Evolutionary conservation across 1,284 basidiomycete genomes (phyloP).

Genomic region (Fomitopsis betulina): DNA sequence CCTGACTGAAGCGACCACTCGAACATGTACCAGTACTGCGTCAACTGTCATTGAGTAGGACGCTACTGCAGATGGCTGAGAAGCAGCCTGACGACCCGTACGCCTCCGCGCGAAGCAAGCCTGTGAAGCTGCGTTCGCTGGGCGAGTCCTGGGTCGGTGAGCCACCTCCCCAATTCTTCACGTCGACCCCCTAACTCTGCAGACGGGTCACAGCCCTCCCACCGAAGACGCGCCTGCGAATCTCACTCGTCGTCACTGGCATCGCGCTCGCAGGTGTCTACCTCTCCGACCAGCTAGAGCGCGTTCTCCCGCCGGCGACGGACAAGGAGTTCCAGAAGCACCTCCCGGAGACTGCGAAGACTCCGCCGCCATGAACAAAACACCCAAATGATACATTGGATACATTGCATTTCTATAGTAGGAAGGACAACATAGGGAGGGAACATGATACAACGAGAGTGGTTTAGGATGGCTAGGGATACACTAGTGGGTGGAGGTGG

Average conservation of each 20-base stretch:
- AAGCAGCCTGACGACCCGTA: neutral
- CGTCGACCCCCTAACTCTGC: neutral
- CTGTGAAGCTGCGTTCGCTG: neutral
- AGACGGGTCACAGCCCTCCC: slow-evolving; percentile 43
- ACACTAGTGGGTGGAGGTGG: neutral
- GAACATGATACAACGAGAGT: slow-evolving; percentile 3
- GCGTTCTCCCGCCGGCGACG: slow-evolving; percentile 29
- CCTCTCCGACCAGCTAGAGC: slow-evolving; percentile 54
- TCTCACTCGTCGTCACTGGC: slow-evolving; percentile 52
- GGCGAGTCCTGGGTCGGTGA: slow-evolving; percentile 31
- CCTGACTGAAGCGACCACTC: neutral
- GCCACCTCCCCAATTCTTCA: neutral
- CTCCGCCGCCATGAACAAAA: neutral
- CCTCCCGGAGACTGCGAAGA: neutral
- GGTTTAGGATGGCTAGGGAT: slow-evolving; percentile 6
- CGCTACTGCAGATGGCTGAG: neutral
- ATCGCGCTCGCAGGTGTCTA: slow-evolving; percentile 48
- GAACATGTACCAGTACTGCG: neutral
- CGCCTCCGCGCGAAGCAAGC: neutral
- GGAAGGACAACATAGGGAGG: slow-evolving; percentile 2
- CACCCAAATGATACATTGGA: neutral
- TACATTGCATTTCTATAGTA: neutral
- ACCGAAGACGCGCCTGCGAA: slow-evolving; percentile 49
- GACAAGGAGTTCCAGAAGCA: neutral
- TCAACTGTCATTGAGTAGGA: neutral